Base-by-base conservation (phyloP, 2,329 filamentous ascomycete species). In the Mycosphaerella sp. region DNA sequence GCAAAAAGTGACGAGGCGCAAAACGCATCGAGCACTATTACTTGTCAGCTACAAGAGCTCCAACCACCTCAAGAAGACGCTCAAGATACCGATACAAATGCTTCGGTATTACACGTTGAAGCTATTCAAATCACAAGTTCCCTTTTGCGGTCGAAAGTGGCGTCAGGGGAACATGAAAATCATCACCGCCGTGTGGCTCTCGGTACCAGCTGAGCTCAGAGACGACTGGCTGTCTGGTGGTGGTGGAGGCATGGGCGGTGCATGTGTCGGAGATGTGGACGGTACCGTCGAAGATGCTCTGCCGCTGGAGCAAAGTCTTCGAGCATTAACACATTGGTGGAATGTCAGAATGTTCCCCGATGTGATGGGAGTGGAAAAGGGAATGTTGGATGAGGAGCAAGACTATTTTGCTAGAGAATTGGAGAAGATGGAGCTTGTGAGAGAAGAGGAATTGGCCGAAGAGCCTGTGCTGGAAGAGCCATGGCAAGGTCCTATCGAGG, bases 141-240 rank as follows among this genome's bases (percentile, higher is more conserved):
- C 93, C 1, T 98, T 95, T 76, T 97, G 92, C 71, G 92, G 93
- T 21, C 85, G 93, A 42, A 98, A 98, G 74, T 98, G 93, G 93
- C 85, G 93, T 11, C 93, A 97, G 74, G 85, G 84, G 63, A 97
- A 98, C 72, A 98, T 98, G 93, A 87, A 92, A 52, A 91, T 97
- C 66, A 98, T 98, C 67, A 98, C 93, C 0, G 90, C 91, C 3
- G 89, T 98, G 1, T 98, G 96, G 71, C 78, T 98, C 46, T 89
- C 95, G 73, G 95, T 92, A 67, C 81, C 90, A 6, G 92, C 92
- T 0, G 92, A 97, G 70, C 78, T 98, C 44, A 81, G 92, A 31
- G 93, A 98, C 67, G 93, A 96, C 72, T 97, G 93, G 92, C 79
- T 97, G 1, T 84, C 88, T 0, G 92, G 92, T 4, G 87, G 86